These are phyloP conservation scores for Berkeleyomyces rouxiae DNA, from an alignment of 2,329 filamentous ascomycete species.

Conservation along the genomic window DNA sequence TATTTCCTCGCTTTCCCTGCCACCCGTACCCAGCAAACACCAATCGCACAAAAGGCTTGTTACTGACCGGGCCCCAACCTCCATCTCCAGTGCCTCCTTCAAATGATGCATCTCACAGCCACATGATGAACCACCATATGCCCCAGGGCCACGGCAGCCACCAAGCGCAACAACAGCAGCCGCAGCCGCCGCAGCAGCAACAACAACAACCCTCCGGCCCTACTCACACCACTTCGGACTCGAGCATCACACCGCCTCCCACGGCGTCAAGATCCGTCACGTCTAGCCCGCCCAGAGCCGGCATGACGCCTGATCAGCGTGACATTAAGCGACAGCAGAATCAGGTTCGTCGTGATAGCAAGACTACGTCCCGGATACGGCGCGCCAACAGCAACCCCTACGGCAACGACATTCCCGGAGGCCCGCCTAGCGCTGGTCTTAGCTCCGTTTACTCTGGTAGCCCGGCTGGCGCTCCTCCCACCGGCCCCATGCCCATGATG, in stretches of 20 bases:
- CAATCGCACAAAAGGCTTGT: not conserved
- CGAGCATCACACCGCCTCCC: slow-evolving; percentile 32
- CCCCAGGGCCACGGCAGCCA: not conserved
- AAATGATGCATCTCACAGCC: slow-evolving; percentile 8
- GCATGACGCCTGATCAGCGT: slow-evolving; percentile 41
- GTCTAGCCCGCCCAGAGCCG: slow-evolving; percentile 38
- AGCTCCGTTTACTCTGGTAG: slow-evolving; percentile 10
- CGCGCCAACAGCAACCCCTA: slow-evolving; percentile 32
- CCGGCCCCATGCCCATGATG: slow-evolving; percentile 34
- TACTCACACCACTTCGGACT: slow-evolving; percentile 22
- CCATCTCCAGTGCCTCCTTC: slow-evolving; percentile 5
- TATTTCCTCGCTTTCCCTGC: not conserved
- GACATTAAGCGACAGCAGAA: slow-evolving; percentile 46
- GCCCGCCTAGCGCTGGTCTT: slow-evolving; percentile 22
- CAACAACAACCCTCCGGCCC: slow-evolving; percentile 12
- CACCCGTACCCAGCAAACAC: not conserved
- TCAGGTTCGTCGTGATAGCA: slow-evolving; percentile 40
- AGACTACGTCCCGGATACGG: slow-evolving; percentile 33
- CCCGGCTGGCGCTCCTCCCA: slow-evolving; percentile 26
- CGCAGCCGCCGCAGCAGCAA: not conserved
- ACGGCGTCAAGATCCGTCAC: slow-evolving; percentile 35
- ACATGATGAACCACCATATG: slow-evolving; percentile 11
- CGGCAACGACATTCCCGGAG: slow-evolving; percentile 26
- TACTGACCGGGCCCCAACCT: not conserved
- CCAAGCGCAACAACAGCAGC: not conserved